Base-by-base conservation (phyloP, 352 stramenopile genomes). In the Blastocystis sp. region DNA sequence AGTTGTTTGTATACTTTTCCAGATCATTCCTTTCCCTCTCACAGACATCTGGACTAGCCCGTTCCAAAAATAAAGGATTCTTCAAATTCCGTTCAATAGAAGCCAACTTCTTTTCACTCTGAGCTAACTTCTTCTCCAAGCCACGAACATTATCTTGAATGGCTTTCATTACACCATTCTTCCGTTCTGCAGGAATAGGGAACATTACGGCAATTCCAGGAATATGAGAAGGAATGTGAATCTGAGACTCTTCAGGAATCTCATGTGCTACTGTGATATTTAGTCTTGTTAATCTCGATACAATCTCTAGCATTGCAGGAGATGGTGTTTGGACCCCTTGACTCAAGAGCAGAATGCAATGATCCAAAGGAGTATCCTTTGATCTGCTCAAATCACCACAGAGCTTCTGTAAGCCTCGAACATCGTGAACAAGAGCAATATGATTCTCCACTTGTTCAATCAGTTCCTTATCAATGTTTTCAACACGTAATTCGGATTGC, bases 121-220 rank as follows among this genome's bases (percentile, higher is more conserved):
- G 14, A 9, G 6, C 51, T 3, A 80, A 19, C 67, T 80, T 80
- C 43, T 80, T 80, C 27, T 80, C 35, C 9, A 80, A 9, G 12
- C 67, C 67, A 1, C 43, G 35, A 5, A 80, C 21, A 37, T 80
- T 80, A 24, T 80, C 67, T 21, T 80, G 67, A 21, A 80, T 49
- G 2, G 57, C 21, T 24, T 80, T 80, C 43, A 80, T 61, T 9
- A 80, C 67, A 3, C 67, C 67, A 14, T 6, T 29, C 32, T 61
- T 49, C 9, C 67, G 11, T 29, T 58, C 67, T 80, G 57, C 67
- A 24, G 67, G 67, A 61, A 80, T 43, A 5, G 67, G 32, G 49
- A 80, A 80, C 42, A 80, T 42, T 9, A 80, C 67, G 16, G 67
- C 57, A 37, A 80, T 58, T 21, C 67, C 67, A 27, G 67, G 43